Percentiles rank a stretch among this genome's conserved stretches.
phyloP scores from a whole-genome alignment of 2,329 filamentous ascomycete species.

The Aspergillus sp. region DNA sequence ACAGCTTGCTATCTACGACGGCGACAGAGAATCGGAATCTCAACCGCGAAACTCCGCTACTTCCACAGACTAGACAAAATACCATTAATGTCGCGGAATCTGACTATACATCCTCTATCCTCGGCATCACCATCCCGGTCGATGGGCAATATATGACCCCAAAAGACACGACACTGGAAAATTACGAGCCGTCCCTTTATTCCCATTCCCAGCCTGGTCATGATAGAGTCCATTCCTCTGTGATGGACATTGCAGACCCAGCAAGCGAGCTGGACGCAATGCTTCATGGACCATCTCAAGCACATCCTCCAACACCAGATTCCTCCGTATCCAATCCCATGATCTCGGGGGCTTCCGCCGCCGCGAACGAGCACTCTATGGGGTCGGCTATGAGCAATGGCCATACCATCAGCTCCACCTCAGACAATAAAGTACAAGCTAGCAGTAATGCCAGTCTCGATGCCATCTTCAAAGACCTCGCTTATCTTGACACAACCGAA shows the following conservation, averaged over 20 bases:
- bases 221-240: slow-evolving; percentile 7
- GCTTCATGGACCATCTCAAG: slow-evolving; percentile 18
- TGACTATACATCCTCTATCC: slow-evolving; percentile 28
- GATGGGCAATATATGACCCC: slow-evolving; percentile 34
- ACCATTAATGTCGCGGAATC: slow-evolving; percentile 17
- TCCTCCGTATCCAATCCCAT: slow-evolving; percentile 30
- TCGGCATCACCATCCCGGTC: slow-evolving; percentile 34
- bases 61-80: slow-evolving; percentile 11
- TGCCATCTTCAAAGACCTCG: slow-evolving; percentile 47
- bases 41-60: slow-evolving; percentile 12
- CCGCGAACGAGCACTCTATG: slow-evolving; percentile 16
- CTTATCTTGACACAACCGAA: slow-evolving; percentile 46
- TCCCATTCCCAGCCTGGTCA: slow-evolving; percentile 5
- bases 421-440: slow-evolving; percentile 4
- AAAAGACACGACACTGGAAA: slow-evolving; percentile 32
- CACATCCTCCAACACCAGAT: slow-evolving; percentile 34
- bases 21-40: slow-evolving; percentile 4
- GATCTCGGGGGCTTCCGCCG: slow-evolving; percentile 13
- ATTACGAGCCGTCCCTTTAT: slow-evolving; percentile 25
- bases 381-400: slow-evolving; percentile 9
- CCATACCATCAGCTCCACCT: neutral
- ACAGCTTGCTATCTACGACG: slow-evolving; percentile 6
- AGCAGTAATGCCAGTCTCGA: slow-evolving; percentile 35
- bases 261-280: slow-evolving; percentile 21
- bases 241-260: slow-evolving; percentile 24